Conservation (phyloP, 139 green algal genomes). For the Pleodorina starrii region DNA sequence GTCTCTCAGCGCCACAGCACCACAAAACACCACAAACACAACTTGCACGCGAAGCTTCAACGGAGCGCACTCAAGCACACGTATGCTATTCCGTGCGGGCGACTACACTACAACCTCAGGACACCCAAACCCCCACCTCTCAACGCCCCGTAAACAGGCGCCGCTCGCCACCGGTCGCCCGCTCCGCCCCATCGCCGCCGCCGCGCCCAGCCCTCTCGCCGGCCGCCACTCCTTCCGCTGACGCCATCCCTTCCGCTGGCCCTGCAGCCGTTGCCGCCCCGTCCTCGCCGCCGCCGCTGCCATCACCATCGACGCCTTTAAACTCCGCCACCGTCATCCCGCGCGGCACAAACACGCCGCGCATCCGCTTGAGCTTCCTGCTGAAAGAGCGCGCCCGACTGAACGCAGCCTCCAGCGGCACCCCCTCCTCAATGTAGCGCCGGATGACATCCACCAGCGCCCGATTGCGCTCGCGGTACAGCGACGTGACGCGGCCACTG, state of each 20-base stretch:
- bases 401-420: conserved; percentile 92
- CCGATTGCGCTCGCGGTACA: conserved; percentile 69
- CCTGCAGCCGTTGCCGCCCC: neutral
- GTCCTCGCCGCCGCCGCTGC: neutral
- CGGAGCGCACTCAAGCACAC: no score
- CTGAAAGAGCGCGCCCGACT: conserved; percentile 93
- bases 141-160: no score
- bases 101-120: no score
- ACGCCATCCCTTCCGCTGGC: neutral
- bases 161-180: no score
- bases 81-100: no score
- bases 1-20: no score
- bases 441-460: conserved; percentile 82
- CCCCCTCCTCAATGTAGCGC: conserved; percentile 68
- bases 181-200: no score
- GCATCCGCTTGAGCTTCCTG: conserved; percentile 89
- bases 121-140: no score
- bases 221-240: neutral
- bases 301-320: neutral
- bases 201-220: no score
- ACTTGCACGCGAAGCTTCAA: no score
- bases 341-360: conserved; percentile 85
- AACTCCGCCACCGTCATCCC: conserved; percentile 52
- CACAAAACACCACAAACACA: no score
- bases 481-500: conserved; percentile 86